A percentile compares a stretch with the other conserved stretches of the same genome.
phyloP scores from a whole-genome alignment of 805 yeast species.

The Naumovozyma dairenensis region DNA sequence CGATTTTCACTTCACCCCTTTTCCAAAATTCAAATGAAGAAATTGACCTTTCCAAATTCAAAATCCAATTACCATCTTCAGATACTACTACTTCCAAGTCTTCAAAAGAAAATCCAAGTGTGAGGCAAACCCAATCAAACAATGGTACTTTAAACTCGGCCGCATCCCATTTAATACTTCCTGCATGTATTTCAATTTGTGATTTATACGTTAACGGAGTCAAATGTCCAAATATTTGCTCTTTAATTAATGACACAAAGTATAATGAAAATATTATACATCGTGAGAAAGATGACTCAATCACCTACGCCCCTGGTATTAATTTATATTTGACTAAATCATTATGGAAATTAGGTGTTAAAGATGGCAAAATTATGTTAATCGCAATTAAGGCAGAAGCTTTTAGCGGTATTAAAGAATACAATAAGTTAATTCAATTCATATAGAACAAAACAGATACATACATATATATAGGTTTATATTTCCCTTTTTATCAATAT shows the following conservation, averaged over 20 bases:
- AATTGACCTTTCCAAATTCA: conserved; percentile 8
- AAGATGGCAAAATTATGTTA: conserved; percentile 12
- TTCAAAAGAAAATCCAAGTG: background rate
- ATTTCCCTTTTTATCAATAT: no score
- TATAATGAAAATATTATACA: conserved; percentile 9
- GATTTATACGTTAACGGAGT: conserved; percentile 13
- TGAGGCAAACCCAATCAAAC: background rate
- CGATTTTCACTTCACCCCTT: conserved; percentile 1
- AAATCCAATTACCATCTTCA: conserved; percentile 5
- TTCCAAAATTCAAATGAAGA: conserved; percentile 1
- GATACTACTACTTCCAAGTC: conserved; percentile 1
- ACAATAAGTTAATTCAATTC: conserved; percentile 14
- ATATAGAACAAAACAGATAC: no score
- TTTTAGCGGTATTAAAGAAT: conserved; percentile 15
- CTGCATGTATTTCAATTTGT: conserved; percentile 15
- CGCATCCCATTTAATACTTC: conserved; percentile 9
- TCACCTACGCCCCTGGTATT: conserved; percentile 9
- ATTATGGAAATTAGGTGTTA: conserved; percentile 19
- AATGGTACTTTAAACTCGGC: conserved; percentile 1
- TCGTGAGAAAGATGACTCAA: conserved; percentile 3
- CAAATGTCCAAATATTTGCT: conserved; percentile 12
- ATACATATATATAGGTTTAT: no score
- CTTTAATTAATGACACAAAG: conserved; percentile 10
- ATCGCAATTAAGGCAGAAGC: conserved; percentile 17
- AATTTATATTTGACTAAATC: conserved; percentile 14